Percentiles rank a stretch among this genome's conserved stretches.
These are phyloP conservation scores for Rhipidocladum racemiflorum DNA, from an alignment of 176 grass and related monocot genomes.

Conservation along the genomic window DNA sequence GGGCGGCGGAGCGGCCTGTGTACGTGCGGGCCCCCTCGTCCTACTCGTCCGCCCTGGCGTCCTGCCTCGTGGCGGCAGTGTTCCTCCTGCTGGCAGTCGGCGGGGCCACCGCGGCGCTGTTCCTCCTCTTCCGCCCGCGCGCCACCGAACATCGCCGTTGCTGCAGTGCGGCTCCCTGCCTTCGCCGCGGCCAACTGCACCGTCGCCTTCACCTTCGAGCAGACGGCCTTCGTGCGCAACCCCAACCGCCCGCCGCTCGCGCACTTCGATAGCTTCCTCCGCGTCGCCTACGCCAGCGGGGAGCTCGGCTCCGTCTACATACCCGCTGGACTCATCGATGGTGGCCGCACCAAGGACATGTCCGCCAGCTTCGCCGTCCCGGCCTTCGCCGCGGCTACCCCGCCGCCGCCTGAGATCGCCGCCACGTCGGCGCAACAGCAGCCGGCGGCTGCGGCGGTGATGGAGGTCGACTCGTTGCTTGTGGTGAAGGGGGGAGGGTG, in stretches of 20 bases:
- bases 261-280: slow-evolving; percentile 89
- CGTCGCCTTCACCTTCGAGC: slow-evolving; percentile 69
- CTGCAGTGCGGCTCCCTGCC: slow-evolving; percentile 50
- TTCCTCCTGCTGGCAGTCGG: slow-evolving; percentile 53
- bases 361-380: slow-evolving; percentile 67
- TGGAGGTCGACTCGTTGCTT: slow-evolving; percentile 82
- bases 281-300: slow-evolving; percentile 63
- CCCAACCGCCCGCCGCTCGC: slow-evolving; percentile 75
- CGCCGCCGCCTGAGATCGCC: not conserved
- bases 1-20: not conserved
- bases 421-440: not conserved
- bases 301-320: slow-evolving; percentile 83
- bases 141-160: slow-evolving; percentile 61
- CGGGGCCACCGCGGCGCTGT: slow-evolving; percentile 38
- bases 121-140: slow-evolving; percentile 66
- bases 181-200: slow-evolving; percentile 70
- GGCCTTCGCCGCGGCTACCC: slow-evolving; percentile 44
- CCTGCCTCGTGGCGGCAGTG: slow-evolving; percentile 49
- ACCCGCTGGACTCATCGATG: slow-evolving; percentile 77
- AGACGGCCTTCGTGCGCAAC: slow-evolving; percentile 68
- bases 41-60: slow-evolving; percentile 55
- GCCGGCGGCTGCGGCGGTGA: slow-evolving; percentile 4
- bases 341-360: slow-evolving; percentile 57
- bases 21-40: not conserved
- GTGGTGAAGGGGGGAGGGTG: slow-evolving; percentile 71